Conservation (phyloP, 2,329 filamentous ascomycete genomes). For the Endoconidiophora polonica region DNA sequence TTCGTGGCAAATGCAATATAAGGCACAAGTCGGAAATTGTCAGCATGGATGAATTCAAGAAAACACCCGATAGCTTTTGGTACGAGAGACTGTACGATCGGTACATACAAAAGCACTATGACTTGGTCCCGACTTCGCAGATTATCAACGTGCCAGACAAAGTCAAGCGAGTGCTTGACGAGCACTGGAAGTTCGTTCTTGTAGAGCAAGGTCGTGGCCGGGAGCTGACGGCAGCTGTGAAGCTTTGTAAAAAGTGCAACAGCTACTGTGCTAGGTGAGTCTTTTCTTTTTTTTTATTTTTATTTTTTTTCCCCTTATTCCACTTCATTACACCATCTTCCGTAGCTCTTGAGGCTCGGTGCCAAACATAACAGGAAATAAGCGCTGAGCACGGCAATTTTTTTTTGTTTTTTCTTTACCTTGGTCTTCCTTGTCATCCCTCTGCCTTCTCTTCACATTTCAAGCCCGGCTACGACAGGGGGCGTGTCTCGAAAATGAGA, state of each 20-base stretch:
- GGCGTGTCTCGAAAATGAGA: no score
- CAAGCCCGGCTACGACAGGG: no score
- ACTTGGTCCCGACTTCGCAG: constrained; percentile 77
- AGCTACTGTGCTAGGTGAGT: constrained; percentile 78
- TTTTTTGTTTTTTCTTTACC: neutral
- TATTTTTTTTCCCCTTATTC: constrained; percentile 7
- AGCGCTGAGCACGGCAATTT: neutral
- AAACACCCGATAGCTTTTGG: constrained; percentile 78
- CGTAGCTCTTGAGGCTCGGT: neutral
- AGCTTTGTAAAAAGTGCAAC: constrained; percentile 84
- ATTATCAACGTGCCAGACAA: constrained; percentile 93
- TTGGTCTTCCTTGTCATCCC: neutral
- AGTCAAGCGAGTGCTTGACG: constrained; percentile 89
- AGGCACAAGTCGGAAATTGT: constrained; percentile 73
- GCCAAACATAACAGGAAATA: neutral
- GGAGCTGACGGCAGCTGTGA: constrained; percentile 88
- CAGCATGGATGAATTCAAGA: constrained; percentile 70
- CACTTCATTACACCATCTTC: neutral
- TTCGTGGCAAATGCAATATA: constrained; percentile 88
- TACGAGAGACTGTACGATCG: constrained; percentile 95
- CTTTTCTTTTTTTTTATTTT: constrained; percentile 10
- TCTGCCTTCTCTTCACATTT: neutral
- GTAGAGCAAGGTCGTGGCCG: constrained; percentile 88
- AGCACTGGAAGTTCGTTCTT: constrained; percentile 91
- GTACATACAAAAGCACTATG: constrained; percentile 96